These are phyloP conservation scores for Didymellaceae sp. DNA, from an alignment of 2,329 filamentous ascomycete genomes.

Conservation along the genomic window DNA sequence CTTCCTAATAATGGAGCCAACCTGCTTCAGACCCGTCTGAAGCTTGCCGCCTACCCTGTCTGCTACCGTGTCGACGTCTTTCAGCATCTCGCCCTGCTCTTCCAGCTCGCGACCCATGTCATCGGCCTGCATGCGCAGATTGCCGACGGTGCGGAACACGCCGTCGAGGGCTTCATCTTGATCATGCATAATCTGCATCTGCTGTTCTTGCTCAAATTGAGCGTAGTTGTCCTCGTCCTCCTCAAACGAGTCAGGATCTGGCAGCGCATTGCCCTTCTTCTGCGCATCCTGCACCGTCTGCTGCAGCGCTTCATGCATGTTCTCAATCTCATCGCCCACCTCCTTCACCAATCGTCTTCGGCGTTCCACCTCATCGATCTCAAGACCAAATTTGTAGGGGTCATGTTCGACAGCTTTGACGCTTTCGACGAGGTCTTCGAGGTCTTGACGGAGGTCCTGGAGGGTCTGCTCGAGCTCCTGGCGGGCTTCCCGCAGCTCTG, in stretches of 20 bases:
- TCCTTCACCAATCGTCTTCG: conserved; percentile 85
- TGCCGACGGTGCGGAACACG: conserved; percentile 92
- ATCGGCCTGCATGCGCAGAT: conserved; percentile 85
- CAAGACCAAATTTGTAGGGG: conserved; percentile 85
- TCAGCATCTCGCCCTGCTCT: conserved; percentile 89
- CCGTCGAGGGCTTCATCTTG: conserved; percentile 93
- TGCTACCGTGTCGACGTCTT: conserved; percentile 81
- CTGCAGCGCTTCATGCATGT: conserved; percentile 83
- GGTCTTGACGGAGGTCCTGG: conserved; percentile 76
- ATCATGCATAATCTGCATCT: conserved; percentile 89
- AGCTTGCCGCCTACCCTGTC: conserved; percentile 88
- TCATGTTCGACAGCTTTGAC: conserved; percentile 87
- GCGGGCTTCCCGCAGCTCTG: conserved; percentile 67
- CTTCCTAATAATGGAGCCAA: conserved; percentile 81
- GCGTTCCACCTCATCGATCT: conserved; percentile 79
- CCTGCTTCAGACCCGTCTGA: conserved; percentile 83
- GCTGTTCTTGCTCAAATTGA: conserved; percentile 88
- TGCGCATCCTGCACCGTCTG: conserved; percentile 60
- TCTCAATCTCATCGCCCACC: conserved; percentile 84
- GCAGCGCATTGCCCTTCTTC: conserved; percentile 56
- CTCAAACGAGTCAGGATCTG: conserved; percentile 65
- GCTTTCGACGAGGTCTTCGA: conserved; percentile 85
- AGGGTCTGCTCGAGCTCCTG: conserved; percentile 81
- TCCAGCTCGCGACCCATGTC: conserved; percentile 96
- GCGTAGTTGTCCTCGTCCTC: conserved; percentile 67